A percentile compares a stretch with the other conserved stretches of the same genome.
Conservation (phyloP, 345 rosid species). For the Populus simonii region DNA sequence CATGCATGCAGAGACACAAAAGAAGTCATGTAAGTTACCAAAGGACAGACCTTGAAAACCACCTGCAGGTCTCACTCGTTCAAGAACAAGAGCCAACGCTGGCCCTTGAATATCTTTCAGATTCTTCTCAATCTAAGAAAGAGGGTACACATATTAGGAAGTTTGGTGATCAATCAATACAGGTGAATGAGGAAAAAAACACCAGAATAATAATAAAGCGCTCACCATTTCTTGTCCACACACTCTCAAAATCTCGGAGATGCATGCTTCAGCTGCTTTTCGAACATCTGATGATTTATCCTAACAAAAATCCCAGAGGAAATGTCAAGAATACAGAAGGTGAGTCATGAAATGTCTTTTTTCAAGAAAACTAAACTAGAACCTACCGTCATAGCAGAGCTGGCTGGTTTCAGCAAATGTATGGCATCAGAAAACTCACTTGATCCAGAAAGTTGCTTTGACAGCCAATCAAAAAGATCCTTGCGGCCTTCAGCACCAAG, state of each 20-base stretch:
- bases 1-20: neutral
- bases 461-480: conserved; percentile 98
- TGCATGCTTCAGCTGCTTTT: conserved; percentile 90
- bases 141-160: neutral
- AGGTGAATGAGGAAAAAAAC: conserved; percentile 9
- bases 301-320: conserved; percentile 30
- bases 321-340: neutral
- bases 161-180: neutral
- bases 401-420: conserved; percentile 77
- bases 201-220: conserved; percentile 6
- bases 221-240: conserved; percentile 73
- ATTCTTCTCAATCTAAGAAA: conserved; percentile 69
- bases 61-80: conserved; percentile 62
- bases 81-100: conserved; percentile 75
- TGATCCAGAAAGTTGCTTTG: conserved; percentile 72
- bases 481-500: conserved; percentile 99
- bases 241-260: conserved; percentile 76
- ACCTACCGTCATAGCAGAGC: conserved; percentile 73
- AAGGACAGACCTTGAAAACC: conserved; percentile 59
- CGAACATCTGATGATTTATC: conserved; percentile 97
- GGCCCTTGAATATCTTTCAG: conserved; percentile 88
- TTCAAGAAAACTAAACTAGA: neutral
- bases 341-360: neutral
- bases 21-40: conserved; percentile 10
- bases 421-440: conserved; percentile 79